phyloP scores from a whole-genome alignment of 345 rosid genomes.

The Gossypium ekmanianum region DNA sequence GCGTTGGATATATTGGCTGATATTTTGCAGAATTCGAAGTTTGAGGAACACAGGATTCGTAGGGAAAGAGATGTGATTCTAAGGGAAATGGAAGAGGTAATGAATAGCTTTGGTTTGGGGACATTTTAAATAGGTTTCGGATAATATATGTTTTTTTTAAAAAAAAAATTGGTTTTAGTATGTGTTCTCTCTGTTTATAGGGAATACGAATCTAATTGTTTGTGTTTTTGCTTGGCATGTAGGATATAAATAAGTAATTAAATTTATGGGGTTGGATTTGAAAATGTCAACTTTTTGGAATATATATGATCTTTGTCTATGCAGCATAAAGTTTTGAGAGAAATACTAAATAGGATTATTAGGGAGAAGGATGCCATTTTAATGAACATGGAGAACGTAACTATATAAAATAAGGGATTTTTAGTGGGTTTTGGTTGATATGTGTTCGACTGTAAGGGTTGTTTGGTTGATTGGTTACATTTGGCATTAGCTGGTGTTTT shows the following conservation, averaged over 20 bases:
- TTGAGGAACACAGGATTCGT: constrained; percentile 63
- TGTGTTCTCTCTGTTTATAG: not conserved
- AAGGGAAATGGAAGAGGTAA: constrained; percentile 83
- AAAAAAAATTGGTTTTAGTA: not conserved
- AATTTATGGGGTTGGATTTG: not conserved
- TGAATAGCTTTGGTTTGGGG: not conserved
- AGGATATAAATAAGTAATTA: not conserved
- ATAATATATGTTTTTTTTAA: not conserved
- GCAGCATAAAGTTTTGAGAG: constrained; percentile 38
- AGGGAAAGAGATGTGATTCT: constrained; percentile 74
- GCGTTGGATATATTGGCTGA: constrained; percentile 87
- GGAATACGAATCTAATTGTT: not conserved
- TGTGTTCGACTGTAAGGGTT: not conserved
- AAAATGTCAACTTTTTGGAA: not conserved
- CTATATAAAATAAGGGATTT: not conserved
- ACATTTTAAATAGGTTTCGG: not conserved
- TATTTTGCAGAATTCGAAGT: constrained; percentile 80
- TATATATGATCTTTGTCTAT: not conserved
- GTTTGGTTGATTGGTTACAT: too few relatives aligned
- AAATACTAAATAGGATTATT: constrained; percentile 32
- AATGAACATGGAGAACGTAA: constrained; percentile 63
- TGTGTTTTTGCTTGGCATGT: not conserved
- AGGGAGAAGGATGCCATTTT: constrained; percentile 60
- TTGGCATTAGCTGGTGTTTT: too few relatives aligned
- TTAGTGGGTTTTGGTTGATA: not conserved